phyloP scores from a whole-genome alignment of 495 filamentous ascomycete genomes.

The Penicillium odoratum region DNA sequence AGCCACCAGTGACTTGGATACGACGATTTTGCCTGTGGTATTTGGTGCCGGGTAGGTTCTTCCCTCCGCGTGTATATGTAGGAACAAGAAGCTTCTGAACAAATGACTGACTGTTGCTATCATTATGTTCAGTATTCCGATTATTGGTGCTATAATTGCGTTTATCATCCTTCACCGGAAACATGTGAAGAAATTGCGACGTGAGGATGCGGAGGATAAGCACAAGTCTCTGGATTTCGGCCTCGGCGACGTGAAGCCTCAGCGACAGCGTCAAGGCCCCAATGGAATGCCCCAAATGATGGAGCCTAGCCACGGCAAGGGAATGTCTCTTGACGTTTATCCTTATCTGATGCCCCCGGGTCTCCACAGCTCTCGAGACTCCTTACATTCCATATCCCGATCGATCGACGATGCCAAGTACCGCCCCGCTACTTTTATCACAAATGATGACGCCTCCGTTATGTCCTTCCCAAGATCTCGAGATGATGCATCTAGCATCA shows the following conservation, averaged over 20 bases:
- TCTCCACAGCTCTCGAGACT: constrained; percentile 76
- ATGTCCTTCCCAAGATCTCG: constrained; percentile 48
- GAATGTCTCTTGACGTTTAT: constrained; percentile 73
- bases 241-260: constrained; percentile 53
- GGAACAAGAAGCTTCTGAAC: neutral
- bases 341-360: constrained; percentile 82
- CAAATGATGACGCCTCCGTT: constrained; percentile 59
- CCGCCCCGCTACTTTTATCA: constrained; percentile 62
- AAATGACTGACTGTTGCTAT: neutral
- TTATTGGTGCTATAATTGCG: constrained; percentile 64
- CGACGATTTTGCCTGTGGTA: constrained; percentile 72
- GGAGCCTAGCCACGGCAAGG: constrained; percentile 54
- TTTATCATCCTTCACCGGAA: constrained; percentile 77
- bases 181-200: constrained; percentile 67
- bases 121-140: constrained; percentile 62
- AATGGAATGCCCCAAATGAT: constrained; percentile 26
- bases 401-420: constrained; percentile 82
- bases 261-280: constrained; percentile 23
- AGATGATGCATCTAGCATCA: constrained; percentile 66
- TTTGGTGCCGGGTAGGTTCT: constrained; percentile 80
- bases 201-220: constrained; percentile 83
- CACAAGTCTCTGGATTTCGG: constrained; percentile 96
- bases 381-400: constrained; percentile 78
- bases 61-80: constrained; percentile 13
- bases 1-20: constrained; percentile 53